Base-by-base conservation (phyloP, 1,139 yeast genomes). In the Sugiyamaella castrensis region DNA sequence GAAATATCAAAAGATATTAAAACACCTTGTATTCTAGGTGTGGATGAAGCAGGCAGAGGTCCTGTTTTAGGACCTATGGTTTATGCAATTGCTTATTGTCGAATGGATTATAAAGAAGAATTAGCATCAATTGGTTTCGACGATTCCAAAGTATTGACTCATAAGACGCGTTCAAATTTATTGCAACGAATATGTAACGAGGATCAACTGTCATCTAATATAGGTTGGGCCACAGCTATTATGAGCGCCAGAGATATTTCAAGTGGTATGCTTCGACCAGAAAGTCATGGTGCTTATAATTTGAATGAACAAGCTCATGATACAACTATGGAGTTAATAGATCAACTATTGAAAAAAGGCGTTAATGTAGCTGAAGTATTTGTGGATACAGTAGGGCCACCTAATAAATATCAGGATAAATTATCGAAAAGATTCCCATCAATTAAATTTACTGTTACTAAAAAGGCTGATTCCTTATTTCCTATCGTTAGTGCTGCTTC, bases 31-130 rank as follows among this genome's bases (percentile, higher is more conserved):
- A 79, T 88, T 1, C 68, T 92, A 11, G 98, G 98, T 3, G 95
- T 92, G 1, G 98, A 92, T 65, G 99, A 92, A 66, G 98, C 99
- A 0, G 98, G 99, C 0, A 76, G 99, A 56, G 99, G 99, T 0
- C 98, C 99, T 0, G 97, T 94, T 0, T 63, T 92, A 46, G 75
- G 98, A 0, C 95, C 98, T 0, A 94, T 92, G 98, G 98, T 94
- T 1, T 92, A 92, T 61, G 96, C 96, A 1, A 73, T 88, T 2
- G 82, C 95, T 2, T 92, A 88, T 63, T 83, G 95, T 57, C 69
- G 82, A 13, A 74, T 75, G 43, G 63, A 70, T 1, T 87, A 80
- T 61, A 65, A 67, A 38, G 82, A 79, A 6, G 67, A 82, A 48
- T 79, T 85, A 46, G 72, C 71, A 7, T 69, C 75, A 33, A 83